Conservation (phyloP, 257 asterid species). For the Forsythia suspensa region DNA sequence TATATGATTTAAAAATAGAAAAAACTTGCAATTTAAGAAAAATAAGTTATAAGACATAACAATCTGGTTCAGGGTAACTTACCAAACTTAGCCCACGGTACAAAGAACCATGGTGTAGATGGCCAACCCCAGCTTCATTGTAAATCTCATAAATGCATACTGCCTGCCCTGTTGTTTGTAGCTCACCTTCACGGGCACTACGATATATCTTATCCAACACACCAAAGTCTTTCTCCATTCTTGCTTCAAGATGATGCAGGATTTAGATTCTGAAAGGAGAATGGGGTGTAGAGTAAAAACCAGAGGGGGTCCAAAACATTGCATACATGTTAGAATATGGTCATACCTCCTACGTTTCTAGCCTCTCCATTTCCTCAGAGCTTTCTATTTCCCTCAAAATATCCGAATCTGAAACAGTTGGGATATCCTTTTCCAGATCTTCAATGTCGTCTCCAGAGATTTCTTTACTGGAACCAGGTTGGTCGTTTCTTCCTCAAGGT, state of each 20-base stretch:
- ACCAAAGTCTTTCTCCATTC: constrained; percentile 84
- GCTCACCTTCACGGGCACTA: constrained; percentile 96
- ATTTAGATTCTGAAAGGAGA: constrained; percentile 32
- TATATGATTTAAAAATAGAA: neutral
- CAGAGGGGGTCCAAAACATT: constrained; percentile 3
- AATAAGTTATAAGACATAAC: neutral
- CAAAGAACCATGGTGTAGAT: constrained; percentile 91
- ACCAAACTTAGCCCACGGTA: constrained; percentile 98
- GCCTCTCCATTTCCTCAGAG: constrained; percentile 80
- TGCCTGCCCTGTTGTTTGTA: constrained; percentile 95
- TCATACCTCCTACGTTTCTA: constrained; percentile 83
- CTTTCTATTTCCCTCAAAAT: constrained; percentile 72
- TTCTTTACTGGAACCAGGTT: constrained; percentile 37
- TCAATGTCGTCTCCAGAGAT: constrained; percentile 43
- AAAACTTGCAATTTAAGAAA: neutral
- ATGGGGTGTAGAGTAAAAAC: constrained; percentile 2
- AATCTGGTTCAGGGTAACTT: constrained; percentile 34
- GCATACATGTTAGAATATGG: constrained; percentile 17
- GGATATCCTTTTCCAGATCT: constrained; percentile 45
- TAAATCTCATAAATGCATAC: constrained; percentile 91
- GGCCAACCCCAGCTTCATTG: constrained; percentile 92
- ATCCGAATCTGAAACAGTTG: constrained; percentile 89
- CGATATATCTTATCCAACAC: constrained; percentile 90
- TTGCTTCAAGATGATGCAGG: constrained; percentile 51
- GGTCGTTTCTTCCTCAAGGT: constrained; percentile 62